Evolutionary conservation across 2,329 filamentous ascomycete species (phyloP).

Genomic region (Fusarium napiforme): DNA sequence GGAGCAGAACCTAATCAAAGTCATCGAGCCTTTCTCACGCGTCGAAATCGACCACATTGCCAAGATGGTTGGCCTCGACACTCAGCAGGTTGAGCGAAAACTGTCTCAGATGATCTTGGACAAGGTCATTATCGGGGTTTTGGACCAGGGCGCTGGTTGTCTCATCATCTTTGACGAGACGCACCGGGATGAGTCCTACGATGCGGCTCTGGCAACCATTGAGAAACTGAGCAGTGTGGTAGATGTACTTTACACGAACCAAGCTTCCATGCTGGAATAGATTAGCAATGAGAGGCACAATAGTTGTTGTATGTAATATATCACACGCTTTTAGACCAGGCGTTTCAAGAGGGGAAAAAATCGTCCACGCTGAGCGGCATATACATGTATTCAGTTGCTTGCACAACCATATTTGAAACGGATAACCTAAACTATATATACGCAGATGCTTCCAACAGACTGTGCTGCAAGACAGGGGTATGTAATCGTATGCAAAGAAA

Average conservation of each 20-base stretch:
- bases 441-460: not conserved
- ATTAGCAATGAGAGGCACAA: conserved; percentile 22
- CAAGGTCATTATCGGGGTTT: conserved; percentile 96
- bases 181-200: conserved; percentile 91
- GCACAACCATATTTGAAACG: conserved; percentile 13
- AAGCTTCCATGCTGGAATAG: conserved; percentile 94
- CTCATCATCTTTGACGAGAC: conserved; percentile 97
- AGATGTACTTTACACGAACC: conserved; percentile 96
- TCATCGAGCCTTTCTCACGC: conserved; percentile 97
- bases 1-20: conserved; percentile 99
- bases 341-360: conserved; percentile 45
- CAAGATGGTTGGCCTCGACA: conserved; percentile 96
- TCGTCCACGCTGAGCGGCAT: conserved; percentile 36
- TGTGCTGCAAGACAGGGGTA: conserved; percentile 14
- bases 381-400: conserved; percentile 21
- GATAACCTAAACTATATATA: conserved; percentile 7
- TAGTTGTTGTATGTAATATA: conserved; percentile 48
- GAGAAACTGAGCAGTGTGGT: conserved; percentile 98
- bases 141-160: conserved; percentile 97
- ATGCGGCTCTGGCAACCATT: conserved; percentile 92
- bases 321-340: conserved; percentile 46
- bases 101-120: conserved; percentile 99
- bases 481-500: conserved; percentile 20
- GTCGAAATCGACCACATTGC: conserved; percentile 98
- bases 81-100: conserved; percentile 96